A percentile compares a stretch with the other conserved stretches of the same genome.
Evolutionary conservation across 2,329 filamentous ascomycete genomes (phyloP).

Genomic region (Diaporthe batatas): DNA sequence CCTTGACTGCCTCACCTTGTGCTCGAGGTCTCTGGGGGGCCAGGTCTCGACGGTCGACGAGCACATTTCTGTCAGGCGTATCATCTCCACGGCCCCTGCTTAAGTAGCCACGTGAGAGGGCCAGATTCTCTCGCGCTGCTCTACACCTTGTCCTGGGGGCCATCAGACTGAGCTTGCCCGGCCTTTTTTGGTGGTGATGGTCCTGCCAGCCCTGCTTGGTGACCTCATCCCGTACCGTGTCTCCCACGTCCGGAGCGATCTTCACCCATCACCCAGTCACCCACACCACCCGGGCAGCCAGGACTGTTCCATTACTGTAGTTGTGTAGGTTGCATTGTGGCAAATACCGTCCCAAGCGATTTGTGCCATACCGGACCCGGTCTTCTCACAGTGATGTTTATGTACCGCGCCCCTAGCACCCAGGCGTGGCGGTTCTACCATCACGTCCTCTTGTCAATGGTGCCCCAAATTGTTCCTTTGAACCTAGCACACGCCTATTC

Average conservation of each 20-base stretch:
- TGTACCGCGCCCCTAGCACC: slow-evolving; percentile 14
- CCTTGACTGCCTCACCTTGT: not conserved
- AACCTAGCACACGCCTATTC: not conserved
- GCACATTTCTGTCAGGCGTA: no score
- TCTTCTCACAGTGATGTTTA: slow-evolving; percentile 1
- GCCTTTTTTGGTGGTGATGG: not conserved
- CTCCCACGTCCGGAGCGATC: slow-evolving; percentile 12
- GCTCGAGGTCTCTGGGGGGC: not conserved
- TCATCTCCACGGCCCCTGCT: no score
- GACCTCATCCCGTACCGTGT: slow-evolving; percentile 40
- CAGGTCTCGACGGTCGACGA: not conserved
- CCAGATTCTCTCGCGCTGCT: no score
- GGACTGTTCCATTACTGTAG: not conserved
- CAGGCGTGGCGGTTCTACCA: not conserved
- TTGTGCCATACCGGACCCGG: not conserved
- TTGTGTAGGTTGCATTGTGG: slow-evolving; percentile 37
- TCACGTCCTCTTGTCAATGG: slow-evolving; percentile 36
- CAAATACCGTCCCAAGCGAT: slow-evolving; percentile 22
- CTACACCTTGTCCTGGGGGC: not conserved
- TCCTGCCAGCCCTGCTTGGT: slow-evolving; percentile 40
- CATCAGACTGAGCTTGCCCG: not conserved
- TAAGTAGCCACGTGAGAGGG: no score
- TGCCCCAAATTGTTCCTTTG: not conserved
- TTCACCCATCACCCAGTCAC: slow-evolving; percentile 20
- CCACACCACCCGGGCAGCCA: no score